Percentiles rank a stretch among this genome's conserved stretches.
phyloP scores from a whole-genome alignment of 345 rosid genomes.

The Boechera retrofracta region DNA sequence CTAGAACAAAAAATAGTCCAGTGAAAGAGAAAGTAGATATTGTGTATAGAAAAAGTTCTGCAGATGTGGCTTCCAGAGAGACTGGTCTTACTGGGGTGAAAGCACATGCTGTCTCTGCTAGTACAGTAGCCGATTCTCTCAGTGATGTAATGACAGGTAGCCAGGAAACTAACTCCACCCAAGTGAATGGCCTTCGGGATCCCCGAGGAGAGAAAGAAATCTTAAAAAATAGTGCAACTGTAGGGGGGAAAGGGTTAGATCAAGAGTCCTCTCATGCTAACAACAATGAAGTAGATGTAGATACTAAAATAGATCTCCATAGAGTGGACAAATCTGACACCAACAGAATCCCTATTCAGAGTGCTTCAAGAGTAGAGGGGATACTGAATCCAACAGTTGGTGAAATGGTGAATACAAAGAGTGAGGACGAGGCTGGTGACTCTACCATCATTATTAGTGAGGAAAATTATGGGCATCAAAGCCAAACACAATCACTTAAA shows the following conservation, averaged over 20 bases:
- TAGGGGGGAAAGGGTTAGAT: constrained; percentile 56
- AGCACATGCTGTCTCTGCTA: constrained; percentile 50
- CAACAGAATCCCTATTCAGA: constrained; percentile 43
- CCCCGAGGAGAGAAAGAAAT: constrained; percentile 46
- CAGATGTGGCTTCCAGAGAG: constrained; percentile 48
- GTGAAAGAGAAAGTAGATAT: constrained; percentile 49
- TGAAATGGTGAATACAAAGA: constrained; percentile 53
- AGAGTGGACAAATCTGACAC: constrained; percentile 49
- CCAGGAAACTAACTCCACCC: constrained; percentile 48
- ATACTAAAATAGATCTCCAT: constrained; percentile 56
- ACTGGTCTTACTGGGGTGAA: constrained; percentile 49
- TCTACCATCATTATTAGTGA: constrained; percentile 41
- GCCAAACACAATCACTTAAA: constrained; percentile 16
- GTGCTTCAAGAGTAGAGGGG: constrained; percentile 50
- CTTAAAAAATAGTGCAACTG: constrained; percentile 43
- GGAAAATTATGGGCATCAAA: constrained; percentile 26
- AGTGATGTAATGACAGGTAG: constrained; percentile 46
- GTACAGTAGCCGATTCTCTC: constrained; percentile 43
- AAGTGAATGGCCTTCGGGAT: constrained; percentile 53
- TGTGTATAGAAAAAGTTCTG: constrained; percentile 40
- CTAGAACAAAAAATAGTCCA: constrained; percentile 46
- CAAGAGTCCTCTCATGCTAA: constrained; percentile 65
- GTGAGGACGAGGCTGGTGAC: constrained; percentile 45
- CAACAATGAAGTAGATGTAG: constrained; percentile 51
- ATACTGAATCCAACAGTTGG: constrained; percentile 44